Base-by-base conservation (phyloP, 2,329 filamentous ascomycete species). In the Epichloe hybrida region DNA sequence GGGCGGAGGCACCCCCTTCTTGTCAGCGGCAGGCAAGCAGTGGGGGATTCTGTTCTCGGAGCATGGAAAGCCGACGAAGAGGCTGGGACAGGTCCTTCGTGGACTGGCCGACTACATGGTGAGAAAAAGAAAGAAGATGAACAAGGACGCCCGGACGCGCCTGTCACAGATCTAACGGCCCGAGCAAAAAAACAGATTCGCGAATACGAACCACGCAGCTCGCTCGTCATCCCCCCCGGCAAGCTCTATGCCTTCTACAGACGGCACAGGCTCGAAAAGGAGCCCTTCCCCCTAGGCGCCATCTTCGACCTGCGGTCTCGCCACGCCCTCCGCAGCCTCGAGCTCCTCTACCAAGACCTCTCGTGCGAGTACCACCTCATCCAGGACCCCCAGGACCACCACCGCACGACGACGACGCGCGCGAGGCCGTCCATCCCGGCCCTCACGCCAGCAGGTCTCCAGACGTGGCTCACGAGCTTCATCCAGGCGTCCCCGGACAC, bases 231-330 rank as follows among this genome's bases (percentile, higher is more conserved):
- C 37, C 79, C 84, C 0, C 88, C 88, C 0, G 69, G 79, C 5
- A 93, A 93, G 67, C 77, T 95, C 71, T 74, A 79, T 13, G 73
- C 75, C 46, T 87, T 90, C 57, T 94, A 94, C 61, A 72, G 77
- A 15, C 76, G 79, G 50, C 84, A 84, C 52, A 74, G 74, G 48
- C 64, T 89, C 2, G 67, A 77, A 0, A 68, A 74, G 13, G 88
- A 94, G 59, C 70, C 74, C 3, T 83, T 62, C 81, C 80, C 80
- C 2, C 88, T 87, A 71, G 66, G 77, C 56, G 74, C 83, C 46
- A 72, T 81, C 20, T 83, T 83, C 55, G 72, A 75, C 53, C 61
- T 58, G n/a, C 58, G 57, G 17, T 59, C 59, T 15, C 56, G 57
- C 12, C 58, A 58, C 23, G 55, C 58, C 46, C 55, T 62, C 15